Evolutionary conservation across 768 basidiomycete species (phyloP).

Genomic region (Tylopilus subfusipes): DNA sequence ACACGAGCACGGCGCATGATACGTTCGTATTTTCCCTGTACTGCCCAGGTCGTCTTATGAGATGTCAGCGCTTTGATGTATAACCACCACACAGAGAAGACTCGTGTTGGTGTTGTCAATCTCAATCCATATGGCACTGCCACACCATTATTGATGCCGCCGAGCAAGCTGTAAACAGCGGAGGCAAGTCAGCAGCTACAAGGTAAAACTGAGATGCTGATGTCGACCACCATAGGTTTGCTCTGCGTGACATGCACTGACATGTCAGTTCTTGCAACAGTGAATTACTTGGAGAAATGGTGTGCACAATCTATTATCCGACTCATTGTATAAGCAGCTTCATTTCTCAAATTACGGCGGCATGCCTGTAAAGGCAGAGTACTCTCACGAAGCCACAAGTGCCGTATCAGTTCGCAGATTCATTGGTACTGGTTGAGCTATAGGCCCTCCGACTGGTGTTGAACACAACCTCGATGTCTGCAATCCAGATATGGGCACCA

Average conservation of each 20-base stretch:
- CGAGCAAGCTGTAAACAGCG: conserved; percentile 83
- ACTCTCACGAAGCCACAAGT: conserved; percentile 87
- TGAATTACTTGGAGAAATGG: conserved; percentile 98
- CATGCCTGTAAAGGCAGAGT: conserved; percentile 85
- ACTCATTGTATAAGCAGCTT: too few relatives aligned
- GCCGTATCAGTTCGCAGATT: background rate
- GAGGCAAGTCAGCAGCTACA: conserved; percentile 52
- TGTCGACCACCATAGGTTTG: conserved; percentile 45
- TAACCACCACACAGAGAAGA: conserved; percentile 66
- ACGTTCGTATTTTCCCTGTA: conserved; percentile 16
- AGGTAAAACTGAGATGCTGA: background rate
- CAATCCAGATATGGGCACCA: conserved; percentile 89
- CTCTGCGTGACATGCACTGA: conserved; percentile 97
- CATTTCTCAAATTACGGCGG: conserved; percentile 92
- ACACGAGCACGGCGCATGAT: conserved; percentile 96
- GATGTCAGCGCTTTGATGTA: conserved; percentile 80
- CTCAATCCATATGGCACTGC: conserved; percentile 98
- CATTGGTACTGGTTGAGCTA: background rate
- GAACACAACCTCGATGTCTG: conserved; percentile 78
- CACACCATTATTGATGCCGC: conserved; percentile 95
- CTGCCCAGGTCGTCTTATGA: background rate
- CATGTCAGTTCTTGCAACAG: conserved; percentile 86
- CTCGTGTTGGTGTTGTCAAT: conserved; percentile 91
- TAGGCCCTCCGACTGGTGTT: conserved; percentile 92
- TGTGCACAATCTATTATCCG: background rate